Evolutionary conservation across 768 basidiomycete genomes (phyloP), one percentile per base, ranked within the genome.

Genomic region (Tricholoma bakamatsutake): DNA sequence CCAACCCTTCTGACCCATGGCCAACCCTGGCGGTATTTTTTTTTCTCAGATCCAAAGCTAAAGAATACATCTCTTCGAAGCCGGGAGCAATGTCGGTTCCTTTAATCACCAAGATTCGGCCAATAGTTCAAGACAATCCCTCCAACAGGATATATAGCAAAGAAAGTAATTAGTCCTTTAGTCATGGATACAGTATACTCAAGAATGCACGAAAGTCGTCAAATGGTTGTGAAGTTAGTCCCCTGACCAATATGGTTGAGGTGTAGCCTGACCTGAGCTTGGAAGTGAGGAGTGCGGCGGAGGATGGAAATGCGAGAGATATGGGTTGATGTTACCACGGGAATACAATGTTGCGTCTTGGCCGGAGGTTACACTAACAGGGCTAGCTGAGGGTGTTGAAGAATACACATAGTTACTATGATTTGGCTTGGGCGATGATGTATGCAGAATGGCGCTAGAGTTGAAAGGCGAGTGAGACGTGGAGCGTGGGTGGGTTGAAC

Each of bases 391-490:
- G 17, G 62, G 42, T 33, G 57, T 52, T 50, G 60, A 50, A 59
- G 56, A 47, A 47, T 53, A 53, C 7, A 17, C 43, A 43, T 35
- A 54, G 8, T 27, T 52, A 47, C 28, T 46, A n/a, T 56, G 55
- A n/a, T 53, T 40, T 21, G n/a, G n/a, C 15, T 53, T 31, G 10
- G 43, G 39, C 28, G 40, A 43, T 31, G 39, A 53, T 39, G 43
- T 57, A 34, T 50, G 57, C 50, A 59, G 59, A 68, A 79, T 33
- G 65, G 69, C 49, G 67, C 65, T 30, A 65, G 56, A 40, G 27
- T 33, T 54, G 55, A 59, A 60, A 15, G 69, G 63, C 28, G 74
- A 63, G 18, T 71, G 67, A 5, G 61, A 50, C 2, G 59, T 47
- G n/a, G 61, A 43, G 42, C 62, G 53, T 4, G 55, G 56, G 49